Base-by-base conservation (phyloP, 2,329 filamentous ascomycete genomes). In the Neonectria neomacrospora region DNA sequence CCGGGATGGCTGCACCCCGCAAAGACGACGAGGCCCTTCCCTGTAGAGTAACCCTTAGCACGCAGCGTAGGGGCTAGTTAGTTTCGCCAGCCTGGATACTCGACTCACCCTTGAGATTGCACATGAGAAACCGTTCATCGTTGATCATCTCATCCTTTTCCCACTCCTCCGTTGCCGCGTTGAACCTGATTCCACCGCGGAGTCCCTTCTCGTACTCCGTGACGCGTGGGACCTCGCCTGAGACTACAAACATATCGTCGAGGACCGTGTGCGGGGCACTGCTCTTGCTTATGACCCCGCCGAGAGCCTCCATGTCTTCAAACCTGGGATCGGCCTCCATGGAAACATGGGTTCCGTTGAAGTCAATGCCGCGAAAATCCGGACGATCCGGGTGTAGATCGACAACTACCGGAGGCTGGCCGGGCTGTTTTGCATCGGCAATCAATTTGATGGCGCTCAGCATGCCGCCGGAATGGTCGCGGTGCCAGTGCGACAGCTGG, bases 1-100 rank as follows among this genome's bases (percentile, higher is more conserved):
- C 85, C 85, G 0, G 84, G 83, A 60, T 87, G 85, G 66, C 82
- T 84, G 74, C 85, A 87, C 11, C 84, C 85, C 0, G 84, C 86
- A 69, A 87, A 85, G 20, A 87, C 76, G 2, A 87, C 81, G 3
- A 87, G 77, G 0, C 85, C 85, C 22, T 56, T 51, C 22, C 58
- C 61, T 67, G 28, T 20, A 20, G 22, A 1, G 2, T 18, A 2
- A 3, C 1, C 41, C 2, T 41, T 20, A 41, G n/a, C 7, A 41
- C 14, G 14, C 32, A 5, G 14, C 34, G 34, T 32, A 10, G 30
- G 30, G 11, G 12, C 3, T 23, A 41, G 23, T 61, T 30, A 34
- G 42, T 37, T 3, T 41, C 20, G 20, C 12, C 6, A 12, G 1
- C 16, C 14, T 37, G 16, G 2, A 18, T 2, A 42, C 12, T 37